Base-by-base conservation (phyloP, 208 protist genomes). In the Herpetomonas muscarum region DNA sequence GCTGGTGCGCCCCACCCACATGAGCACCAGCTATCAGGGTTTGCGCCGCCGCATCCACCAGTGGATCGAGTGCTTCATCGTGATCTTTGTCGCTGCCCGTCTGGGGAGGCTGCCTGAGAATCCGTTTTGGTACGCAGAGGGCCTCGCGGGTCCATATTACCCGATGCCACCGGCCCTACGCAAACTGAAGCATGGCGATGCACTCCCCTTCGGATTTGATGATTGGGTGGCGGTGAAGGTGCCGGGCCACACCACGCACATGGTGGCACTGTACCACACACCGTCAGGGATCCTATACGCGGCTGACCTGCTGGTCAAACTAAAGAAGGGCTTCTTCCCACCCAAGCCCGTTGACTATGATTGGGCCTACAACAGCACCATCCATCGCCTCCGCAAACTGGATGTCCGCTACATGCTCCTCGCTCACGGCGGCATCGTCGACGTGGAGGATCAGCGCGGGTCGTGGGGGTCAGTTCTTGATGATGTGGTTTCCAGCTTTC, bases 231-330 rank as follows among this genome's bases (percentile, higher is more conserved):
- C 63, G 0, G 61, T 81, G 21, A 70, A 67, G 53, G 65, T 73
- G 30, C 69, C 78, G 21, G 78, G 78, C 3, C 78, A 85, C 67
- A 85, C 78, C 3, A 60, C 57, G 13, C 73, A 85, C 54, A 78
- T 81, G 73, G 53, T 85, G 10, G 71, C 55, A 2, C 61, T 79
- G 34, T 86, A 79, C 60, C 79, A 86, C 62, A 5, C 34, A 12
- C 48, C 67, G 15, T 63, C 70, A 7, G 51, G 67, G n/a, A 61
- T 67, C 37, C 72, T 86, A 34, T 81, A 86, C 62, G 44, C 50
- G 5, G 57, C 67, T 2, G 74, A 86, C 49, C 55, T 74, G 49
- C 48, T 75, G 49, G 70, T 86, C 17, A 62, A 54, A 2, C 62
- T 74, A 4, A 30, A 42, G 36, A 70, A 67, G 36, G 68, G 61